Evolutionary conservation across 2,329 filamentous ascomycete species (phyloP), one percentile per base, ranked within the genome.

Genomic region (Phyllosticta capitalensis): DNA sequence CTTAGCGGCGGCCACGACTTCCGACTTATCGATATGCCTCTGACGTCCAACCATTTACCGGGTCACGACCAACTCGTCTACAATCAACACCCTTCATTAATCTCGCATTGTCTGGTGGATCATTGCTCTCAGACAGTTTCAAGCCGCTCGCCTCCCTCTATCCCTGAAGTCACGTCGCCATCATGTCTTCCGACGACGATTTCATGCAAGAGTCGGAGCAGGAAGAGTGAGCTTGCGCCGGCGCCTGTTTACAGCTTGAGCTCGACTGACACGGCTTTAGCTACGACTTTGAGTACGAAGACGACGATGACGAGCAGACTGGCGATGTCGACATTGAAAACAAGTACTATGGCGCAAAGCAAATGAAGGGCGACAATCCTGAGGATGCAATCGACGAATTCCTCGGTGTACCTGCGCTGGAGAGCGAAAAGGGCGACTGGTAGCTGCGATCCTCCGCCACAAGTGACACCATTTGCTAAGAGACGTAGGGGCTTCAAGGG

Each of bases 281-380:
- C 68, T 91, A 96, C 71, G 94, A 97, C 76, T 97, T 97, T 72
- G 92, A 97, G 70, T 97, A 96, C 75, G 92, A 96, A 72, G 94
- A 91, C 67, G 90, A 91, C 65, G 90, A 96, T 60, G 91, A 94
- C 54, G 89, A 95, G 51, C 87, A 96, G 61, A 85, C 83, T 30
- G 91, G 87, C 61, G 90, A 96, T 72, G 89, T 96, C 67, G 91
- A 92, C 66, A 95, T 97, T 72, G 94, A 99, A 74, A 99, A 99
- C 79, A 96, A 96, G 77, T 99, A 99, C 79, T 99, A 97, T 81
- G 97, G 96, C 75, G 94, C 94, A 51, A 99, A 99, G 76, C 92
- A 97, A 77, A 86, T 95, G 71, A 99, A 97, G 79, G 80, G 81
- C 51, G 86, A 87, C 63, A 90, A 92, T 61, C 91, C 92, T 0